Base-by-base conservation (phyloP, 441 rosid species). In the Macaranga tanarius region DNA sequence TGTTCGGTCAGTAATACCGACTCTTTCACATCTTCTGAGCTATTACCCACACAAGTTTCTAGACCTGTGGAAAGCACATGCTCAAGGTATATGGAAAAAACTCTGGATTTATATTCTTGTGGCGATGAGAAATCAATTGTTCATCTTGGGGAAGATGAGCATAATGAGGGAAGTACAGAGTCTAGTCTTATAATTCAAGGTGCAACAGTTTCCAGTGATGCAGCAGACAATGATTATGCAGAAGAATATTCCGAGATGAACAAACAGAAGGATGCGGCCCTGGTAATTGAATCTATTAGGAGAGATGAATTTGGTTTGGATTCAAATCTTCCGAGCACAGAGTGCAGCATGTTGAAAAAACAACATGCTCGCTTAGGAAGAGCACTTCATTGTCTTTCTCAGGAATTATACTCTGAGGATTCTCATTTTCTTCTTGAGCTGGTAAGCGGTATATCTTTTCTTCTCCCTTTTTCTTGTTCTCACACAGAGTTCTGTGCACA, bases 321-420 rank as follows among this genome's bases (percentile, higher is more conserved):
- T 82, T 81, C 88, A 67, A 82, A 75, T 83, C 86, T 90, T 83
- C 86, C 96, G 79, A 79, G 82, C 64, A 73, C 75, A 59, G 98
- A 96, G 82, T 89, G 80, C 77, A 83, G 74, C 84, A 86, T 96
- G 89, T 77, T 96, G 83, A 90, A 83, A 82, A 96, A 92, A 84
- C 99, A 96, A 79, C 99, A 96, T 82, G 98, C 97, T 84, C 99
- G 98, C 69, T 82, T 96, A 58, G 99, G 98, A 61, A 96, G 99
- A 87, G 98, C 99, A 68, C 97, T 96, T 62, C 96, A 93, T 67
- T 96, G 98, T 84, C 95, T 96, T 76, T 96, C 99, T 23, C 98
- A 92, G 83, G 99, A 96, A 81, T 79, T 96, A 70, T 96, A 96
- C 84, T 96, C 97, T 72, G 96, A 96, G 82, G 99, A 96, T 87